Evolutionary conservation across 495 filamentous ascomycete genomes (phyloP).

Genomic region (Bathelium albidoporum): DNA sequence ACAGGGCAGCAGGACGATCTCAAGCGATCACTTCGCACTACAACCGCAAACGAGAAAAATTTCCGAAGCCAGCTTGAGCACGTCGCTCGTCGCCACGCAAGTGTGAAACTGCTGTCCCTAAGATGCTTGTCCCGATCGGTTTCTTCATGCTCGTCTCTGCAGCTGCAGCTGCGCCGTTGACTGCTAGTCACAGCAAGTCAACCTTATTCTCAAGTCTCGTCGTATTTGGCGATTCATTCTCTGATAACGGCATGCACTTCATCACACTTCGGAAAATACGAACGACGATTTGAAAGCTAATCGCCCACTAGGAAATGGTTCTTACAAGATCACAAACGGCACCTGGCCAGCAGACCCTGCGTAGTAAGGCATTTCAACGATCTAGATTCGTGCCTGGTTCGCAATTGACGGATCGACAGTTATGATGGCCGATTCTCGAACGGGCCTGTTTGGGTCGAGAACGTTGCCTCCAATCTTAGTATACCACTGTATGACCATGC

Average conservation of each 20-base stretch:
- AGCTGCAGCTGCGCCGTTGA: not conserved
- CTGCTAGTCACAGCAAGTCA: not conserved
- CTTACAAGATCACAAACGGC: not conserved
- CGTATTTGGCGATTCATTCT: constrained; percentile 1
- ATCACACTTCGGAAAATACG: not conserved
- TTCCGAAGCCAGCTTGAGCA: not conserved
- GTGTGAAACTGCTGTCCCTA: not conserved
- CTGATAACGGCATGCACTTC: not conserved
- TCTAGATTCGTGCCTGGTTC: not conserved
- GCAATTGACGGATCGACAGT: not conserved
- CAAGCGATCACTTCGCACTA: too few relatives aligned
- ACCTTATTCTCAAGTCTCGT: constrained; percentile 2
- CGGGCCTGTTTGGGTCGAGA: not conserved
- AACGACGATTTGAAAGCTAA: not conserved
- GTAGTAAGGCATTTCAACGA: not conserved
- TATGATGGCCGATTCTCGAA: not conserved
- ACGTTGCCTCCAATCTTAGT: not conserved
- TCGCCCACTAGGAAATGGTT: not conserved
- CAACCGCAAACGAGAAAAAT: too few relatives aligned
- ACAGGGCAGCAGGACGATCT: too few relatives aligned
- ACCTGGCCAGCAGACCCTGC: not conserved
- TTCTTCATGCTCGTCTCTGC: not conserved
- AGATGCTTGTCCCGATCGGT: not conserved
- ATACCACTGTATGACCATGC: not conserved
- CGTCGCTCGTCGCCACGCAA: too few relatives aligned